Evolutionary conservation across 2,329 filamentous ascomycete genomes (phyloP).

Genomic region (Colletotrichum ledebouriae): DNA sequence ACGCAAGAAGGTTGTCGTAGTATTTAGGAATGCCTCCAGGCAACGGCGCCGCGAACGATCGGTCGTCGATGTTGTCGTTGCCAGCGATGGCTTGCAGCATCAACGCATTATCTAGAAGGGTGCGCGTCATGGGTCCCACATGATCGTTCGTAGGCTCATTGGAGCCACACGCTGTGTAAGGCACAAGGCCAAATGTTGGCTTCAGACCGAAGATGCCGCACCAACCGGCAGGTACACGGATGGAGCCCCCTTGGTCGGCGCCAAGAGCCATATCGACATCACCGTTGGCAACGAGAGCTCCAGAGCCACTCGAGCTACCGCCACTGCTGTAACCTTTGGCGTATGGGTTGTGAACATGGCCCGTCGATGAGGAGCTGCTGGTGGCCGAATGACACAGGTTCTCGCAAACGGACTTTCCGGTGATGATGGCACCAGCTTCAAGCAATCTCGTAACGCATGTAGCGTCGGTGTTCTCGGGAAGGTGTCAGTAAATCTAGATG

Average conservation of each 20-base stretch:
- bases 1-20: neutral
- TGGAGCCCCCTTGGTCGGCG: constrained; percentile 51
- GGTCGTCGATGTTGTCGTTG: constrained; percentile 55
- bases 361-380: constrained; percentile 48
- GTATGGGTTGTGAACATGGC: constrained; percentile 48
- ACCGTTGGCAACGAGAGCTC: constrained; percentile 47
- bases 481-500: neutral
- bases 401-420: constrained; percentile 49
- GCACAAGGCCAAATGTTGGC: constrained; percentile 57
- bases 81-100: constrained; percentile 57
- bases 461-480: constrained; percentile 14
- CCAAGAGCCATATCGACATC: constrained; percentile 48
- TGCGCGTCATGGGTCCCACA: constrained; percentile 57
- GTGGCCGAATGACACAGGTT: constrained; percentile 49
- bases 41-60: constrained; percentile 1
- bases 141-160: constrained; percentile 60
- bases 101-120: constrained; percentile 55
- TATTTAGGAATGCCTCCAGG: neutral
- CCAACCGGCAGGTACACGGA: constrained; percentile 50
- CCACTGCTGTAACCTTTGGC: constrained; percentile 47
- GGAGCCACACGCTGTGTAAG: constrained; percentile 58
- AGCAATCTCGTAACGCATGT: constrained; percentile 41
- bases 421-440: constrained; percentile 46
- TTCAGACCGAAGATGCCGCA: constrained; percentile 54
- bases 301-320: constrained; percentile 51